Evolutionary conservation across 495 filamentous ascomycete genomes (phyloP).

Genomic region (Penicillium longicatenatum): DNA sequence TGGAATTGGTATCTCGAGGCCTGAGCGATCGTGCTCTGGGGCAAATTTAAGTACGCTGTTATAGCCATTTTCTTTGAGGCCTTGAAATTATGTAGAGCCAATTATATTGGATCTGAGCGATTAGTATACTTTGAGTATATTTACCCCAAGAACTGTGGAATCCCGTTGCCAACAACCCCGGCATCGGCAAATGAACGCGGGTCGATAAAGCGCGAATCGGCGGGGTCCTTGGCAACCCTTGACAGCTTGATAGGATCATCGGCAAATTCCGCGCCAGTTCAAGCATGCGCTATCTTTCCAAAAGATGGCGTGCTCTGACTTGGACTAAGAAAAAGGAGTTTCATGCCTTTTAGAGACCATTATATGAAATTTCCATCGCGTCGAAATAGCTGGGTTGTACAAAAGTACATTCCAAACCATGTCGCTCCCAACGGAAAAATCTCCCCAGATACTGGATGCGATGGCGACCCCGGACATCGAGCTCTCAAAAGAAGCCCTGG

Average conservation of each 20-base stretch:
- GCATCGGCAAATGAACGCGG: conserved; percentile 1
- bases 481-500: neutral
- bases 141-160: neutral
- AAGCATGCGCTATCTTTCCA: conserved; percentile 3
- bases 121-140: neutral
- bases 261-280: neutral
- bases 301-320: conserved; percentile 18
- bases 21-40: neutral
- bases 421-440: conserved; percentile 3
- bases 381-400: neutral
- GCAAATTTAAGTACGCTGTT: no score
- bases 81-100: no score
- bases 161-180: neutral
- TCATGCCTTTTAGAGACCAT: neutral
- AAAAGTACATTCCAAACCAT: neutral
- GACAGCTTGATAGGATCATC: conserved; percentile 10
- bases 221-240: conserved; percentile 10
- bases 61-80: no score
- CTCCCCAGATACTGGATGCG: neutral
- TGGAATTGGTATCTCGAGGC: neutral
- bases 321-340: neutral
- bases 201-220: conserved; percentile 5
- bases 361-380: neutral
- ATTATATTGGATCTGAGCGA: no score
- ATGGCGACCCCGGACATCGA: neutral